Evolutionary conservation across 2,329 filamentous ascomycete species (phyloP), one percentile per base, ranked within the genome.

Genomic region (Malbranchea zuffiana): DNA sequence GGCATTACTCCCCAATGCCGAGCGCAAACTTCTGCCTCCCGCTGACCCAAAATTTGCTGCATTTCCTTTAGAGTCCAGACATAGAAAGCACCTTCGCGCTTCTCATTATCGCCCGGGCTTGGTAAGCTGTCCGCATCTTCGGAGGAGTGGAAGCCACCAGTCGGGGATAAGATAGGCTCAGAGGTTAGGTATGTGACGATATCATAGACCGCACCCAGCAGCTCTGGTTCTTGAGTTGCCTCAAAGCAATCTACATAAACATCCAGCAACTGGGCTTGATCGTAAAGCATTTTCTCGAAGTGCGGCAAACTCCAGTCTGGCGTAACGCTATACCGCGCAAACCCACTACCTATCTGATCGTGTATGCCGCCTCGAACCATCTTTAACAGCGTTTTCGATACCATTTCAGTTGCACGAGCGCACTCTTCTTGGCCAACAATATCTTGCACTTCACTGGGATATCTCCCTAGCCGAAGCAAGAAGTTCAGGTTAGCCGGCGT

Each of bases 251-350:
- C 86, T 5, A 93, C 69, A 50, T 90, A 96, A 5, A 90, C 69
- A 16, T 79, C 73, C 2, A 98, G 65, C 1, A 96, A 69, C 47
- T 95, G 80, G 0, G 83, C 80, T 51, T 98, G 93, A 53, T 96
- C 90, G 37, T 85, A 86, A 6, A 95, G 73, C 72, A 96, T 86
- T 66, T 96, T 96, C 64, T 98, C 90, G 50, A 96, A 98, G 56
- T 94, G 87, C 7, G 90, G 90, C 31, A 96, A 66, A 44, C 81
- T 83, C 90, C 90, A 98, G 60, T 96, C 83, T 10, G 77, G 67
- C 0, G 88, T 96, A 5, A 93, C 81, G 10, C 85, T 93, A 55
- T 93, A 95, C 35, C 88, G 75, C 24, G 80, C 75, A 50, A 86
- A 85, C 5, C 83, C 82, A 52, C 82, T 74, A 28, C 82, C 82